Conservation (phyloP, 805 yeast species). For the Phaffomyces opuntiae region DNA sequence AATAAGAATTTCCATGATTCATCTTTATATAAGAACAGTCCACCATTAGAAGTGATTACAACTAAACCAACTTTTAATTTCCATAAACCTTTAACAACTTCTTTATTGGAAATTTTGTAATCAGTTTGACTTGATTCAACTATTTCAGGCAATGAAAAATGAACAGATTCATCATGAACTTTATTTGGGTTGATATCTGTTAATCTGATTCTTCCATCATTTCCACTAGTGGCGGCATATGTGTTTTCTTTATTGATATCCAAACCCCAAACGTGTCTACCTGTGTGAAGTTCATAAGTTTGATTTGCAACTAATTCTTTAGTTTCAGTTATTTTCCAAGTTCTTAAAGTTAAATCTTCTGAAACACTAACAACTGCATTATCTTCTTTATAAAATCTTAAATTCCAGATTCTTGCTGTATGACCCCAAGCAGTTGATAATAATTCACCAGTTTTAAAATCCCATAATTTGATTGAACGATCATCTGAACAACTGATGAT, state of each 20-base stretch:
- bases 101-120: slow-evolving; percentile 34
- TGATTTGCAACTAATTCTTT: slow-evolving; percentile 22
- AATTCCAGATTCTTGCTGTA: slow-evolving; percentile 86
- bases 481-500: slow-evolving; percentile 90
- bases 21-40: slow-evolving; percentile 28
- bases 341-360: slow-evolving; percentile 80
- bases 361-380: slow-evolving; percentile 54
- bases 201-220: slow-evolving; percentile 76
- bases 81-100: slow-evolving; percentile 54
- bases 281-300: slow-evolving; percentile 65
- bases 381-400: slow-evolving; percentile 44
- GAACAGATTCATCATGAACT: slow-evolving; percentile 23
- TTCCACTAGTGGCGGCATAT: slow-evolving; percentile 81
- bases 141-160: slow-evolving; percentile 29
- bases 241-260: slow-evolving; percentile 40
- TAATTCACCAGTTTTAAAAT: slow-evolving; percentile 45
- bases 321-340: slow-evolving; percentile 50
- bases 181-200: slow-evolving; percentile 42
- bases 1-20: slow-evolving; percentile 25
- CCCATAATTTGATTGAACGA: slow-evolving; percentile 77
- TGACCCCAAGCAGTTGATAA: slow-evolving; percentile 94
- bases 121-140: slow-evolving; percentile 17
- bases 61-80: slow-evolving; percentile 41
- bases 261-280: slow-evolving; percentile 84
- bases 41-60: slow-evolving; percentile 55